Base-by-base conservation (phyloP, 768 basidiomycete genomes). In the Sarcodon sp. region DNA sequence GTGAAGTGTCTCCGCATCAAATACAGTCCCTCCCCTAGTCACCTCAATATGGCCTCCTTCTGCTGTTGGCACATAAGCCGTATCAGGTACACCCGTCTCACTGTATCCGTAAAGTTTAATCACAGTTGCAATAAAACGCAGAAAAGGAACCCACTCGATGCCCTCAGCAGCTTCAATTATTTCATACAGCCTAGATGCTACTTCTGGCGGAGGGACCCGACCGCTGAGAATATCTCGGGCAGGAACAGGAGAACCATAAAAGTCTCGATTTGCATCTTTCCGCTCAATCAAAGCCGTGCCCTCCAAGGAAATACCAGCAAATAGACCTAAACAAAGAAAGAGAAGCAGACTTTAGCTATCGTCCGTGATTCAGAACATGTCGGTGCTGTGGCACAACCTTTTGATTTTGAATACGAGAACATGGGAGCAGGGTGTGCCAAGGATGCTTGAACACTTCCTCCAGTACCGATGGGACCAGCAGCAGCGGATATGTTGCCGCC, bases 141-240 rank as follows among this genome's bases (percentile, higher is more conserved):
- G 21, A 27, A 27, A 27, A 4, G 4, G 4, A 27, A 27, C 21
- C 4, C 21, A 27, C 21, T 96, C 92, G 44, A 94, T 67, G 33
- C 92, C 92, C 64, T 93, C 92, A 7, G 90, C 90, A 33, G 89
- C 86, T 66, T 98, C 94, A 55, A 99, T 94, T 58, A 97, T 83
- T 61, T 98, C 94, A 64, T 98, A 98, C 54, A 97, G 62, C 53
- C 75, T 74, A 33, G 86, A 87, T 1, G 92, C 92, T 49, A 94
- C 89, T 66, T 98, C 94, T 0, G 96, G 94, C n/a, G 94, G 88
- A 4, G 94, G 96, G 1, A 98, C 93, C 15, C 83, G 82, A 35
- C 94, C 94, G 46, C 86, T 79, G 27, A 99, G 78, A 57, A 99
- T 93, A 58, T 94, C 92, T 50, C 75, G 73, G 0, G 91, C 89